phyloP scores from a whole-genome alignment of 2,329 filamentous ascomycete genomes.

The Ophiostoma sp. region DNA sequence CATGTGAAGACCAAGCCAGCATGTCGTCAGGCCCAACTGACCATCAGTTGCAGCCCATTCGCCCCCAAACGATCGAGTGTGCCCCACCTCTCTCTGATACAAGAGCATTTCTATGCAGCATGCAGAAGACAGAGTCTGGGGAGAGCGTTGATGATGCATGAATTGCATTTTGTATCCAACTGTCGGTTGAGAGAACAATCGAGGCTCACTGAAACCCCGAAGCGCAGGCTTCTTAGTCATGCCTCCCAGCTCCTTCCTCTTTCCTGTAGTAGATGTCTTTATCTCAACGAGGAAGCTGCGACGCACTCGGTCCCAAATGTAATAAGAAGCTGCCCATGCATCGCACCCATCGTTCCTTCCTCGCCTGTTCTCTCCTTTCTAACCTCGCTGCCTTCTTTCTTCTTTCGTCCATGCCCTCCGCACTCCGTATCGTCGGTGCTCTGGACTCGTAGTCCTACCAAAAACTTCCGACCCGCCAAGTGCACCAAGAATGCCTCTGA shows the following conservation, averaged over 20 bases:
- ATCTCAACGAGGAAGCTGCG: neutral
- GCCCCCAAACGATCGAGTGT: neutral
- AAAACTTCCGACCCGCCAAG: neutral
- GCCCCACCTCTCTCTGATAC: neutral
- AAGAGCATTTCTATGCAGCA: neutral
- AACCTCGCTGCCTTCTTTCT: neutral
- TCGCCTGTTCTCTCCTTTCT: neutral
- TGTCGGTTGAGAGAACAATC: neutral
- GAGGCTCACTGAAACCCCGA: neutral
- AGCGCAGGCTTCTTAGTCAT: neutral
- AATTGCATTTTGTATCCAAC: no score
- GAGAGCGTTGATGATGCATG: neutral
- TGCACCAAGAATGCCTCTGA: conserved; percentile 11
- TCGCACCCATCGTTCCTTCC: conserved; percentile 12
- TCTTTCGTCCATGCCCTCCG: neutral
- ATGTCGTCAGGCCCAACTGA: neutral
- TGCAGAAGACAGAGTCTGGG: neutral
- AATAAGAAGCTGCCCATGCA: neutral
- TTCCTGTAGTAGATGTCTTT: neutral
- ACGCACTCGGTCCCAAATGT: neutral
- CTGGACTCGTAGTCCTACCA: neutral
- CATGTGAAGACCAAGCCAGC: conserved; percentile 3
- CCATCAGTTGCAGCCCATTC: neutral
- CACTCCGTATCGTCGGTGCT: neutral
- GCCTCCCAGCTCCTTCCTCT: neutral